Percentiles rank a stretch among this genome's conserved stretches.
Conservation (phyloP, 192 early-diverging fungal species). For the Coemansia sp. region DNA sequence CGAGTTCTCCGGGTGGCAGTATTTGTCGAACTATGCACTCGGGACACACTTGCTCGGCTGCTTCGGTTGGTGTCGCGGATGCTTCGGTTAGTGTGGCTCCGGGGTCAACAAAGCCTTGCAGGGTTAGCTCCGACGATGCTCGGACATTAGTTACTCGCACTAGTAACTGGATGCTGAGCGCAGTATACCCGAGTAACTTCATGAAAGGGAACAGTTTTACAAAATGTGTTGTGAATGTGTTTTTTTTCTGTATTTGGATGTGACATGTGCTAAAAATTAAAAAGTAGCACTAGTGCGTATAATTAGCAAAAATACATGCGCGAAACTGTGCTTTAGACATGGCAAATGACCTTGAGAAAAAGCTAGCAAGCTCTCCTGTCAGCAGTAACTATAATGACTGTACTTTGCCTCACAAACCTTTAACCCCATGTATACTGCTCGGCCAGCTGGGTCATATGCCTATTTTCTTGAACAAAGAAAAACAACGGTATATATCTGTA, state of each 20-base stretch:
- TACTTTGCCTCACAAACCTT: no score
- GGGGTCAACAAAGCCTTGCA: background rate
- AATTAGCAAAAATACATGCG: no score
- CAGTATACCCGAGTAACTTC: conserved; percentile 7
- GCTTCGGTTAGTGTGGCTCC: conserved; percentile 9
- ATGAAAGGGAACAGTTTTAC: background rate
- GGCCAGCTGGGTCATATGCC: no score
- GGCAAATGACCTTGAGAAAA: no score
- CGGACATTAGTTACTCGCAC: background rate
- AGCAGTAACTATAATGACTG: no score
- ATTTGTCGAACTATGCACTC: conserved; percentile 26
- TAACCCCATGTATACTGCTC: no score
- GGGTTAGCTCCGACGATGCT: conserved; percentile 7
- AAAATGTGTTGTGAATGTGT: background rate
- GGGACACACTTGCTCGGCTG: conserved; percentile 12
- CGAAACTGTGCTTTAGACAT: no score
- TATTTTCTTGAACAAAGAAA: no score
- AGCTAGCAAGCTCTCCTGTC: no score
- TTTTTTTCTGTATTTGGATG: background rate
- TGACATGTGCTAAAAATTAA: no score
- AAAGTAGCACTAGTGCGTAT: no score
- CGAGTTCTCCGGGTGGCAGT: conserved; percentile 6
- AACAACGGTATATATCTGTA: no score
- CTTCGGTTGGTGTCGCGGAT: background rate
- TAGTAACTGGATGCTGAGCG: conserved; percentile 10